phyloP scores from a whole-genome alignment of 176 grass and related monocot genomes.

The Areca catechu region DNA sequence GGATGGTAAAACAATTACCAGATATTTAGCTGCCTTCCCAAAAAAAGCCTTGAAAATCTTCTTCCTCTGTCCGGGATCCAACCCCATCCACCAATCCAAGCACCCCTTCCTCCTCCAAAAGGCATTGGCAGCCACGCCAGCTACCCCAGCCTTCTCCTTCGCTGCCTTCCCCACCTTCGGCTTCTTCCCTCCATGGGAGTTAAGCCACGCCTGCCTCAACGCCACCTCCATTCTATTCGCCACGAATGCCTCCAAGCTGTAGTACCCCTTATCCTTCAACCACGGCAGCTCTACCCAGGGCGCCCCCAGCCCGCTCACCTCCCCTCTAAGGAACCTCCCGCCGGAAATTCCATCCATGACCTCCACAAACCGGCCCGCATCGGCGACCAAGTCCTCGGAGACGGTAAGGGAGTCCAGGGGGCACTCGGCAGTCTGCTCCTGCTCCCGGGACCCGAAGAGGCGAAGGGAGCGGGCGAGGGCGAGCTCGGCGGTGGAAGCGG shows the following conservation, averaged over 20 bases:
- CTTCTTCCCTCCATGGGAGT: slow-evolving; percentile 31
- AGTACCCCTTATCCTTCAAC: slow-evolving; percentile 80
- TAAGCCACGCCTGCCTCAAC: slow-evolving; percentile 52
- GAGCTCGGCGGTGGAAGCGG: slow-evolving; percentile 23
- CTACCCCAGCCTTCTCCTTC: slow-evolving; percentile 55
- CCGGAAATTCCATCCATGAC: slow-evolving; percentile 79
- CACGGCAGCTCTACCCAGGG: slow-evolving; percentile 66
- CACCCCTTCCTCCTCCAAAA: slow-evolving; percentile 97
- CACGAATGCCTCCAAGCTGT: slow-evolving; percentile 65
- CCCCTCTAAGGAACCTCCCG: slow-evolving; percentile 58
- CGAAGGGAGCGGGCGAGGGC: slow-evolving; percentile 27
- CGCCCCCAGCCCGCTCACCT: slow-evolving; percentile 31
- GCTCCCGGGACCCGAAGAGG: slow-evolving; percentile 52
- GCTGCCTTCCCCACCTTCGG: slow-evolving; percentile 45
- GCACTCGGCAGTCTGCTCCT: not conserved
- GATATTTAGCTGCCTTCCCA: slow-evolving; percentile 40
- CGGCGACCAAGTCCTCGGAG: slow-evolving; percentile 47
- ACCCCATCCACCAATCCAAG: slow-evolving; percentile 77
- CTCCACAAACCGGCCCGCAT: slow-evolving; percentile 57
- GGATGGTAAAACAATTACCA: slow-evolving; percentile 50
- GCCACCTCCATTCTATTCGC: slow-evolving; percentile 79
- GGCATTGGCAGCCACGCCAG: slow-evolving; percentile 41
- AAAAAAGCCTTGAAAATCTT: slow-evolving; percentile 55
- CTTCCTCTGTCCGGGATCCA: slow-evolving; percentile 54
- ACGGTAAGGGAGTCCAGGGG: slow-evolving; percentile 49